Percentiles rank a stretch among this genome's conserved stretches.
These are phyloP conservation scores for Blastobotrys persicus DNA, from an alignment of 1,139 yeast species.

Conservation along the genomic window DNA sequence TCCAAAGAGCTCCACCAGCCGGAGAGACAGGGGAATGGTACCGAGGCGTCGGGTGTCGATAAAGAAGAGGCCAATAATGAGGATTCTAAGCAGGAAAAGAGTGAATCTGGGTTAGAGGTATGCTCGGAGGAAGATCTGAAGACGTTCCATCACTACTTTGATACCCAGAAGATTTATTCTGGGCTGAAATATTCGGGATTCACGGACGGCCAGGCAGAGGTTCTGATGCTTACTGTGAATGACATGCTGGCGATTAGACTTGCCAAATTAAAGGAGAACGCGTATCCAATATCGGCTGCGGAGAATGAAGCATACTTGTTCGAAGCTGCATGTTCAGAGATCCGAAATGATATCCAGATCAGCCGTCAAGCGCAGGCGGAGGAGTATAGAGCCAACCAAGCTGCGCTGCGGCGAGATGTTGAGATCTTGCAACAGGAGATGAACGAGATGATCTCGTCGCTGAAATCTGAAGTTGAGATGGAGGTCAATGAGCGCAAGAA, in stretches of 20 bases:
- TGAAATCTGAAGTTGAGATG: conserved; percentile 75
- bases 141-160: conserved; percentile 36
- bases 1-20: not conserved
- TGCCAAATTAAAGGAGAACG: conserved; percentile 54
- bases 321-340: conserved; percentile 89
- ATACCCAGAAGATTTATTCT: conserved; percentile 41
- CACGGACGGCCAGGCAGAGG: conserved; percentile 42
- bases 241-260: conserved; percentile 44
- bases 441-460: conserved; percentile 62
- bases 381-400: conserved; percentile 63
- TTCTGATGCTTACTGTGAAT: conserved; percentile 39
- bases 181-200: conserved; percentile 40
- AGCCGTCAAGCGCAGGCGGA: conserved; percentile 70
- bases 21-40: not conserved
- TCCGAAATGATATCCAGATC: conserved; percentile 73
- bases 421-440: conserved; percentile 76
- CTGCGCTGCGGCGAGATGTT: conserved; percentile 66
- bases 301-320: conserved; percentile 86
- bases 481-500: conserved; percentile 84
- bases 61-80: not conserved
- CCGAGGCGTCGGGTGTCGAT: not conserved
- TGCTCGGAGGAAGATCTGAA: conserved; percentile 16
- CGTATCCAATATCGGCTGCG: conserved; percentile 65
- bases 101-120: conserved; percentile 11
- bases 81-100: not conserved